Percentiles rank a stretch among this genome's conserved stretches.
phyloP scores from a whole-genome alignment of 352 stramenopile genomes.

The Thraustochytrium sp. region DNA sequence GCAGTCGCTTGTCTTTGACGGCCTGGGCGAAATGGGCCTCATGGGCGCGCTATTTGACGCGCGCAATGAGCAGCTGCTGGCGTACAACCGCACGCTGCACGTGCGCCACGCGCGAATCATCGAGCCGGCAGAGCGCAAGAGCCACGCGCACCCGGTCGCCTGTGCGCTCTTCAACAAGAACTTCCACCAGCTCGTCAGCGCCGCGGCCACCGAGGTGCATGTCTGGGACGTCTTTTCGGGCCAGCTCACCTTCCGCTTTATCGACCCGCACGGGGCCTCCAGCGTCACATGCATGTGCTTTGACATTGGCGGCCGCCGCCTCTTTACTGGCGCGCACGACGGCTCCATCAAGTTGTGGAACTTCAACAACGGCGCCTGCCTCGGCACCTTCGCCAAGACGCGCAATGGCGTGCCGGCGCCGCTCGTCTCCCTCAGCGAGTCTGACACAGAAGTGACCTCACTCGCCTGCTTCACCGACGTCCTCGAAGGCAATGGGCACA shows the following conservation, averaged over 20 bases:
- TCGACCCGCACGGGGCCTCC: constrained; percentile 60
- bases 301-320: constrained; percentile 64
- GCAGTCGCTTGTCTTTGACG: constrained; percentile 10
- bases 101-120: neutral
- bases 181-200: constrained; percentile 41
- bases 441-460: constrained; percentile 4
- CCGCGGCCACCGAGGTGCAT: constrained; percentile 57
- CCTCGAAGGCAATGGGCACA: constrained; percentile 13
- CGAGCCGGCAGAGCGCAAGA: constrained; percentile 44
- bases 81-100: neutral
- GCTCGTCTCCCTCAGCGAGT: neutral
- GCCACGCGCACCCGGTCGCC: constrained; percentile 45
- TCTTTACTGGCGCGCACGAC: constrained; percentile 71
- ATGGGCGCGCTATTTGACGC: constrained; percentile 42
- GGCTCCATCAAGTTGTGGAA: constrained; percentile 79
- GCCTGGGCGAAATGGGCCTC: constrained; percentile 27
- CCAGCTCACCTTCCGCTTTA: constrained; percentile 68
- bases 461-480: constrained; percentile 18
- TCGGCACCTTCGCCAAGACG: constrained; percentile 71
- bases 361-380: constrained; percentile 69
- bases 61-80: constrained; percentile 23
- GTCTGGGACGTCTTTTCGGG: constrained; percentile 71
- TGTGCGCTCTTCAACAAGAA: constrained; percentile 43
- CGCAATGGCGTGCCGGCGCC: constrained; percentile 57
- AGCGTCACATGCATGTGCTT: constrained; percentile 72